Evolutionary conservation across 2,329 filamentous ascomycete species (phyloP), one percentile per base, ranked within the genome.

Genomic region (Knoxdaviesia proteae): DNA sequence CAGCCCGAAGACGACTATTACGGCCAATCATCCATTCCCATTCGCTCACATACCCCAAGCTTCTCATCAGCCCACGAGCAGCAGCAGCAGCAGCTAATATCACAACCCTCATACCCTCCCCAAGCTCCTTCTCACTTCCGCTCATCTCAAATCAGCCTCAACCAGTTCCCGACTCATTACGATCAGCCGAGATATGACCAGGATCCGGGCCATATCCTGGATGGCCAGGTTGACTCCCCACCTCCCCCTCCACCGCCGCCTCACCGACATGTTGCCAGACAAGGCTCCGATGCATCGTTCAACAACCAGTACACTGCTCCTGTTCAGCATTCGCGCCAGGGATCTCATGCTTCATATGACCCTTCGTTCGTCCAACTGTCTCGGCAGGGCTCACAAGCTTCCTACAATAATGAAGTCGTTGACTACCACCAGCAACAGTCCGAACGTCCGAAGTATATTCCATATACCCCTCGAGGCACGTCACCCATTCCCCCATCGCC

Each of bases 201-300:
- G 20, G 20, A 20, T 20, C 20, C 20, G 20, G 20, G 20, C 2
- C 20, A 20, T 20, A 20, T 20, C 20, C 20, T 20, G 20, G 20
- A 20, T 20, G 20, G 20, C 20, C 20, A 20, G 20, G 20, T 20
- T 20, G 20, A 20, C 20, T 20, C 73, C 20, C 80, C 80, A 6
- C 83, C 84, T 11, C 84, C 86, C 6, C 84, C 86, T 2, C 77
- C 84, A 2, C 86, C 87, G 0, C 80, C 80, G 6, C 84, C 87
- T 6, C 87, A 92, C 48, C 78, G 86, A 6, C 84, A 86, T 58
- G 68, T 63, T 20, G 52, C 49, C 5, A 49, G 57, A 3, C 54
- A 59, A 20, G 54, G 51, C 5, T 65, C 64, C 1, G 57, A 58
- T 11, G 53, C 58, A 36, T 56, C 61, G 0, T 61, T 61, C n/a